Evolutionary conservation across 352 stramenopile genomes (phyloP).

Genomic region (Pythium coloratum): DNA sequence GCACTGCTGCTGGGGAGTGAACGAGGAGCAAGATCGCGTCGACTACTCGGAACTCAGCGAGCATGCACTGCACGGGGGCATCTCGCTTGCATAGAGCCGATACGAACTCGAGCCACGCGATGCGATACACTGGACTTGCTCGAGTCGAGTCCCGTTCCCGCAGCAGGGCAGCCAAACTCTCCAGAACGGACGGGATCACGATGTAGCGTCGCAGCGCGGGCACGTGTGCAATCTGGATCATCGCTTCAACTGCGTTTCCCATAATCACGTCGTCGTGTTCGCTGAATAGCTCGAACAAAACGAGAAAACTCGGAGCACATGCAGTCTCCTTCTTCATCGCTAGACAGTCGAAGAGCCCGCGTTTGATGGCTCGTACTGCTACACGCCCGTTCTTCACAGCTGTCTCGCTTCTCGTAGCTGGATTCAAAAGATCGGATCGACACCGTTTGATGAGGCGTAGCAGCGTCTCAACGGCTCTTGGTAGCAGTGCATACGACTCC

Average conservation of each 20-base stretch:
- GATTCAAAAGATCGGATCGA: not conserved
- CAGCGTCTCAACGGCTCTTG: slow-evolving; percentile 41
- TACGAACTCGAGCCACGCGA: slow-evolving; percentile 50
- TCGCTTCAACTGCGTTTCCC: slow-evolving; percentile 36
- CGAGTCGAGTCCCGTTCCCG: slow-evolving; percentile 35
- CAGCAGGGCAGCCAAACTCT: slow-evolving; percentile 38
- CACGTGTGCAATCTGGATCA: slow-evolving; percentile 39
- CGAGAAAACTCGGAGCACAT: slow-evolving; percentile 42
- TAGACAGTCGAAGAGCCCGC: slow-evolving; percentile 17
- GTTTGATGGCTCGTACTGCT: slow-evolving; percentile 30
- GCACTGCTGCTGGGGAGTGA: slow-evolving; percentile 41
- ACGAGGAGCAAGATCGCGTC: slow-evolving; percentile 46
- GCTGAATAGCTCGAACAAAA: slow-evolving; percentile 45
- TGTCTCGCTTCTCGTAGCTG: not conserved
- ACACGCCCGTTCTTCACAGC: slow-evolving; percentile 13
- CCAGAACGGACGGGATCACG: slow-evolving; percentile 46
- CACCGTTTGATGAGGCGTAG: slow-evolving; percentile 38
- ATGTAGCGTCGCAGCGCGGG: slow-evolving; percentile 33
- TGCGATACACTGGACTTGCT: slow-evolving; percentile 23
- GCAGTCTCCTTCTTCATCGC: slow-evolving; percentile 39
- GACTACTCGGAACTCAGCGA: slow-evolving; percentile 54
- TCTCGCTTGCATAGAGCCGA: slow-evolving; percentile 48
- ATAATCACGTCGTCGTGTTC: slow-evolving; percentile 41
- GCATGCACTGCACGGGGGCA: slow-evolving; percentile 40
- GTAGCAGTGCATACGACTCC: slow-evolving; percentile 36